These are phyloP conservation scores for Globisporangium spinosum DNA, from an alignment of 352 stramenopile species.

Conservation along the genomic window DNA sequence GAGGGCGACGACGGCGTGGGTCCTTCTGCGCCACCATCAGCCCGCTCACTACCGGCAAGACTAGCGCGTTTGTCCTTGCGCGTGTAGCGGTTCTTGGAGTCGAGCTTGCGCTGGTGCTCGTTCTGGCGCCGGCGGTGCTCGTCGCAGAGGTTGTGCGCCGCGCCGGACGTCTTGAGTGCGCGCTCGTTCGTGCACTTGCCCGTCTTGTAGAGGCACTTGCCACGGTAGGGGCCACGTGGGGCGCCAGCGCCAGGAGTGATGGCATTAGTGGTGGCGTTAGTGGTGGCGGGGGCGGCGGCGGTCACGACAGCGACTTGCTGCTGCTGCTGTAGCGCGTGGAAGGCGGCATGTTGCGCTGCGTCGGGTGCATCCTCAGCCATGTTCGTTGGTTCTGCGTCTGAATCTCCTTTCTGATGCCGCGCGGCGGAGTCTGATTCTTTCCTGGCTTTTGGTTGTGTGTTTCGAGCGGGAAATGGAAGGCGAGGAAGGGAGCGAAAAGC, in stretches of 20 bases:
- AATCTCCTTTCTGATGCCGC: constrained; percentile 8
- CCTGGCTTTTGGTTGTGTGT: neutral
- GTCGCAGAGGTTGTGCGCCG: constrained; percentile 83
- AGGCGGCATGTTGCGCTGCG: neutral
- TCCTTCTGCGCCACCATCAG: neutral
- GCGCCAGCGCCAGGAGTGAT: constrained; percentile 23
- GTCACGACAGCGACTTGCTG: neutral
- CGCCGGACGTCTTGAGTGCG: constrained; percentile 79
- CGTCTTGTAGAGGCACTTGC: constrained; percentile 86
- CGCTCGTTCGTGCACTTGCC: constrained; percentile 85
- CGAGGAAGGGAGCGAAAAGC: too few relatives aligned
- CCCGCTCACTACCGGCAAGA: constrained; percentile 3
- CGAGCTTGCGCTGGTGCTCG: constrained; percentile 84
- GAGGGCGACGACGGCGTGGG: neutral
- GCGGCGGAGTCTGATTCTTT: constrained; percentile 8
- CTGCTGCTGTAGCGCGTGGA: constrained; percentile 8
- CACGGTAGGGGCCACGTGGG: constrained; percentile 35
- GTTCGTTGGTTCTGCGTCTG: constrained; percentile 5
- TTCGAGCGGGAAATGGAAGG: too few relatives aligned
- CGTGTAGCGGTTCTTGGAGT: constrained; percentile 74
- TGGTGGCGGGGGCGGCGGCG: neutral
- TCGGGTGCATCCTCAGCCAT: constrained; percentile 9
- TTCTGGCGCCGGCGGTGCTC: constrained; percentile 82
- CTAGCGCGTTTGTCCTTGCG: constrained; percentile 46
- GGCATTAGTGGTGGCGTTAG: constrained; percentile 11